These are phyloP conservation scores for Exophiala bonariae DNA, from an alignment of 2,329 filamentous ascomycete genomes.

Conservation along the genomic window DNA sequence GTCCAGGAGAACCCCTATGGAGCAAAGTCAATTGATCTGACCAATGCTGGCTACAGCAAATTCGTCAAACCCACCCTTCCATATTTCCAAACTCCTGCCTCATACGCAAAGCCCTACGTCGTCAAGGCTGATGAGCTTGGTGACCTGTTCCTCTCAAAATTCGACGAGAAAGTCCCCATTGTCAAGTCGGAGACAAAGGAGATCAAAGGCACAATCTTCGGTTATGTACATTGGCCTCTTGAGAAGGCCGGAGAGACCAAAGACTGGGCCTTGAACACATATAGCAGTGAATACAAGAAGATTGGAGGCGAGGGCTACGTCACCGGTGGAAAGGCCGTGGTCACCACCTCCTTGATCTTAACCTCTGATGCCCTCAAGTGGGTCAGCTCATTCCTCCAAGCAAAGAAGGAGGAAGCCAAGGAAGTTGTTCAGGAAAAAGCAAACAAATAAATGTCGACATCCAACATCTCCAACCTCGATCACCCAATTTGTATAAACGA, in stretches of 20 bases:
- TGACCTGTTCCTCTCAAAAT: constrained; percentile 66
- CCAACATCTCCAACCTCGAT: background rate
- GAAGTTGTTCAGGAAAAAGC: constrained; percentile 37
- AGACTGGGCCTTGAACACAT: constrained; percentile 44
- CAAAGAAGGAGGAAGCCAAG: constrained; percentile 64
- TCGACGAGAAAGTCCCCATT: constrained; percentile 70
- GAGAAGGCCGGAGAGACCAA: constrained; percentile 61
- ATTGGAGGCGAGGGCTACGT: constrained; percentile 59
- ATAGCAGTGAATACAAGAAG: constrained; percentile 47
- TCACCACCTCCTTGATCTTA: constrained; percentile 67
- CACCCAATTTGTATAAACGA: constrained; percentile 8
- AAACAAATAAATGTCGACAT: constrained; percentile 12
- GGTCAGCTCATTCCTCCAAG: constrained; percentile 59
- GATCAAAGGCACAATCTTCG: constrained; percentile 64
- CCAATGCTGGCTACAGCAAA: constrained; percentile 71
- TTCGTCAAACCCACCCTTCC: constrained; percentile 77
- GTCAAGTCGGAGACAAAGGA: constrained; percentile 75
- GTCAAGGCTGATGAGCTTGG: constrained; percentile 76
- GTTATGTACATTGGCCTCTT: constrained; percentile 62
- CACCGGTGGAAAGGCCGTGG: constrained; percentile 68
- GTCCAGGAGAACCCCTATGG: constrained; percentile 82
- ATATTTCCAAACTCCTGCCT: constrained; percentile 75
- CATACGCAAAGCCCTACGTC: constrained; percentile 82
- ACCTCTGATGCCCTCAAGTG: constrained; percentile 64
- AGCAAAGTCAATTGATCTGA: constrained; percentile 75